Evolutionary conservation across 257 asterid species (phyloP), one percentile per base, ranked within the genome.

Genomic region (Petunia axillaris): DNA sequence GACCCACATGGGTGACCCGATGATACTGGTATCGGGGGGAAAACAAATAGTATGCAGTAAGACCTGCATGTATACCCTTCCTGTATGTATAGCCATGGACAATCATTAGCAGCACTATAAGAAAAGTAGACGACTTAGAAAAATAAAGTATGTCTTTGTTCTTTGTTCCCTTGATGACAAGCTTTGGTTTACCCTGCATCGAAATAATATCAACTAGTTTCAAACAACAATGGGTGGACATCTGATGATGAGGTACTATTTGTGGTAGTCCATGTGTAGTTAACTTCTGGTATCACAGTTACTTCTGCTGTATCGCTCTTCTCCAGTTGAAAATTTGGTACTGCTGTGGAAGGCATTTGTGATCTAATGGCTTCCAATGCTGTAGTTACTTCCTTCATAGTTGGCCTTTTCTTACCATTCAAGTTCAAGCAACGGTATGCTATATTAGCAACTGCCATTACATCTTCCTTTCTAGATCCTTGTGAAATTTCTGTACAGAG

Each of bases 371-470:
- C 60, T 48, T 71, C 77, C 60, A 71, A 35, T 71, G 60, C 77
- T 71, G 41, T 46, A 8, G 25, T 71, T 46, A 74, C 75, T 75
- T 81, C 80, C 46, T 74, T 81, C 83, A 74, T 81, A 6, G 39
- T 81, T 1, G 83, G 76, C 36, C 83, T 81, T 0, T 74, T 62
- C 64, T 6, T 81, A 0, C 80, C 83, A 25, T 74, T 71, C 75
- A 81, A 73, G 46, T 60, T 46, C 38, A 81, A 38, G 75, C 83
- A 81, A 35, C 15, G 9, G 46, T 71, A 48, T 4, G 77, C 59
- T 48, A 46, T 10, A 14, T 6, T 39, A 16, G 80, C 64, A 50
- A 75, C 75, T 3, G 39, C 73, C 3, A 44, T 14, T 43, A 81
- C 15, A 43, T 35, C 80, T 40, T 57, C 71, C 5, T 2, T 50